Percentiles rank a stretch among this genome's conserved stretches.
Conservation (phyloP, 805 yeast genomes). For the Saturnispora ahearnii region DNA sequence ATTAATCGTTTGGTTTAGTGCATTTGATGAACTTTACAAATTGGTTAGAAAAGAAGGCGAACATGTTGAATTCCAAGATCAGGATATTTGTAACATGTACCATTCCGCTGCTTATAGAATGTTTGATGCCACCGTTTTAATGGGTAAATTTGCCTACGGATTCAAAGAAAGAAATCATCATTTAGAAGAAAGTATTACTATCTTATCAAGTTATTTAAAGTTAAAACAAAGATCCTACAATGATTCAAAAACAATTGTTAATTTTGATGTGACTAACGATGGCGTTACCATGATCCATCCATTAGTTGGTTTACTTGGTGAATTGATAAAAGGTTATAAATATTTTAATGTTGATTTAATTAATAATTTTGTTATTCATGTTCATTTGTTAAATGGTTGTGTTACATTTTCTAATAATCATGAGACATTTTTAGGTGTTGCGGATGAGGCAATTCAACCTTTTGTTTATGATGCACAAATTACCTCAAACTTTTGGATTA, state of each 20-base stretch:
- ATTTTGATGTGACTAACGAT: slow-evolving; percentile 32
- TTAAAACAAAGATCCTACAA: background rate
- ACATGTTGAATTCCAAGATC: slow-evolving; percentile 51
- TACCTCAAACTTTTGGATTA: slow-evolving; percentile 59
- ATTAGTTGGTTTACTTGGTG: slow-evolving; percentile 46
- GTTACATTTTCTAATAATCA: slow-evolving; percentile 9
- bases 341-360: slow-evolving; percentile 18
- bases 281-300: slow-evolving; percentile 53
- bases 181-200: slow-evolving; percentile 29
- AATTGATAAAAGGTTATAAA: slow-evolving; percentile 30
- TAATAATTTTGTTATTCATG: slow-evolving; percentile 8
- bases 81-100: slow-evolving; percentile 40
- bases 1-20: slow-evolving; percentile 38
- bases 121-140: slow-evolving; percentile 17
- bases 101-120: slow-evolving; percentile 29
- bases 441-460: slow-evolving; percentile 52
- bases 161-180: slow-evolving; percentile 12
- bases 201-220: slow-evolving; percentile 28
- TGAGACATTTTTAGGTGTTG: slow-evolving; percentile 27
- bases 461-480: slow-evolving; percentile 56
- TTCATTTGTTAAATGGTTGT: slow-evolving; percentile 8
- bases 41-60: slow-evolving; percentile 54
- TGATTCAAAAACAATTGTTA: slow-evolving; percentile 1
- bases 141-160: slow-evolving; percentile 22
- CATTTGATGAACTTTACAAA: slow-evolving; percentile 51